Evolutionary conservation across 176 grass and related monocot genomes (phyloP), one percentile per base, ranked within the genome.

Genomic region (Coix lacrymajobi): DNA sequence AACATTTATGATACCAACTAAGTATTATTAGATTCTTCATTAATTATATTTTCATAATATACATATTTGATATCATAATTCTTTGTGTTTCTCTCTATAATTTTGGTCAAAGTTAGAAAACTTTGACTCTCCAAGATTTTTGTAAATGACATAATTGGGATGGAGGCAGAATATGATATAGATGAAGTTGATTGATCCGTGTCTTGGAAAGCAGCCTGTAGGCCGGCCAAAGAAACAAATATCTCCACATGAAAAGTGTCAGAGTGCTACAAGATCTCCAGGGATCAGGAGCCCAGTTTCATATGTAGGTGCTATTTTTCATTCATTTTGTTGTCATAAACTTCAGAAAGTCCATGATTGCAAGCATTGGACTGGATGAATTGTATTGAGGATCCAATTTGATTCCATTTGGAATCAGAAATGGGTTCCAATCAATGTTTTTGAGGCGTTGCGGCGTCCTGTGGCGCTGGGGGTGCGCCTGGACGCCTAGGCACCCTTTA

Each of bases 261-360:
- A 32, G 22, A n/a, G 22, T 44, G 1, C 32, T 77, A 81, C 10
- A 73, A 79, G 15, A 52, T 57, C 58, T 0, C 25, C 11, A 37
- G n/a, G 11, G 26, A 33, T 0, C 34, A 79, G 5, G 52, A 73
- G 41, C 33, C 16, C 65, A 46, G 22, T 4, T 64, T 10, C 34
- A 57, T 34, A 82, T 82, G 83, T 89, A 72, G 85, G 88, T 72
- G 43, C 56, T 34, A 25, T 22, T 58, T 14, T 63, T 33, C 26
- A 31, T 56, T 70, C 40, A 62, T 76, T 88, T 44, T 28, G 11
- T 39, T 82, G 2, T 64, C 32, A 33, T 82, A 30, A 71, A 38
- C 24, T 77, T 80, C 7, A 44, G 12, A 86, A 80, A 24, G 22
- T 32, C 10, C 24, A 57, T 31, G 16, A 54, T 67, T 57, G 22